Percentiles rank a stretch among this genome's conserved stretches.
Conservation (phyloP, 305 asterid genomes). For the Solanum hybrid region DNA sequence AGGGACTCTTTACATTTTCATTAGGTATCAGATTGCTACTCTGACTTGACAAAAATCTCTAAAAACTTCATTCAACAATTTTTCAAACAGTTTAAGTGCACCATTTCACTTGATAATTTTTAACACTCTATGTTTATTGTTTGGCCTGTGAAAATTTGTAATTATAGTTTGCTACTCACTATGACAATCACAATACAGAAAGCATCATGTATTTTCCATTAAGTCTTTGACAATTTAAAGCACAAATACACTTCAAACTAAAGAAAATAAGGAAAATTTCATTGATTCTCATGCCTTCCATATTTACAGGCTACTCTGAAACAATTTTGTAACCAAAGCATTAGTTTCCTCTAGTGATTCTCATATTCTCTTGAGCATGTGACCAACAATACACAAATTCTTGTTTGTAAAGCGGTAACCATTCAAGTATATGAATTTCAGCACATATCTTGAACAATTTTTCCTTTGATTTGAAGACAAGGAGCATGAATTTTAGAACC, state of each 20-base stretch:
- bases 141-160: background rate
- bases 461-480: background rate
- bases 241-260: background rate
- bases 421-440: background rate
- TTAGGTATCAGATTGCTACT: background rate
- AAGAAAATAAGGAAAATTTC: background rate
- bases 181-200: background rate
- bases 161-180: background rate
- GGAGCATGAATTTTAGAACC: background rate
- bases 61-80: background rate
- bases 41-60: background rate
- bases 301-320: background rate
- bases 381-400: background rate
- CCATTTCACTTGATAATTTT: background rate
- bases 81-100: background rate
- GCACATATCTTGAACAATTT: too few species aligned
- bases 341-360: background rate
- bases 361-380: background rate
- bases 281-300: background rate
- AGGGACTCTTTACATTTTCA: background rate
- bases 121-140: background rate
- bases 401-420: background rate
- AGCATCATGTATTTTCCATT: background rate
- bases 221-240: background rate
- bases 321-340: background rate